Base-by-base conservation (phyloP, 768 basidiomycete species). In the Podaxis mareebaensis region DNA sequence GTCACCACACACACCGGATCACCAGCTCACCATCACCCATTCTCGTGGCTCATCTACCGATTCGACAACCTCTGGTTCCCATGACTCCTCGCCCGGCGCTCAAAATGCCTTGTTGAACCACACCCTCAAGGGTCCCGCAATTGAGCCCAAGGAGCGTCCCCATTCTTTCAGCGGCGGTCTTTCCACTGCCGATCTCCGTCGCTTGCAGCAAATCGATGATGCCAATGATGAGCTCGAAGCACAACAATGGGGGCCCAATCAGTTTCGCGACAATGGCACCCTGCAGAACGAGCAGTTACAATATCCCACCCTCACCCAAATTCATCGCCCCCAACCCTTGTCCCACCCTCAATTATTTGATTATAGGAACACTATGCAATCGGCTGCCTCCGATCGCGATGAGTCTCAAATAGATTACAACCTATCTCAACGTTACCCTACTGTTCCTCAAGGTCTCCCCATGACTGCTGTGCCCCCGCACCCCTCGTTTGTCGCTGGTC, bases 21-120 rank as follows among this genome's bases (percentile, higher is more conserved):
- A 89, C 73, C 83, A 83, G 64, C 85, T 87, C 68, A 81, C 77
- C 58, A 80, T 85, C 30, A 87, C 88, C 66, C 91, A 92, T 74
- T 92, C 91, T 66, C 86, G 91, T 60, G 92, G 89, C 58, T 92
- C 91, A 28, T 92, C 92, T n/a, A 86, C 88, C 66, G 91, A 92
- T 75, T 89, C 88, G 36, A 82, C 87, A 30, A 79, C 81, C 54
- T 86, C 85, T 4, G 81, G 79, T 70, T 84, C 85, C 61, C 88
- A 85, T 64, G 83, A 83, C 61, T 86, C 87, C 56, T 63, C 54
- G 4, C 39, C 61, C 28, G 75, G 77, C 53, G 78, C 77, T 63
- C 85, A 84, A 68, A 86, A 86, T 71, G 83, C 83, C 33, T 75
- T 89, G 68, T 79, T 87, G 60, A 81, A 79, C 63, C 61, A 63